Conservation (phyloP, 495 filamentous ascomycete genomes). For the Aspergillus olivimuriae region DNA sequence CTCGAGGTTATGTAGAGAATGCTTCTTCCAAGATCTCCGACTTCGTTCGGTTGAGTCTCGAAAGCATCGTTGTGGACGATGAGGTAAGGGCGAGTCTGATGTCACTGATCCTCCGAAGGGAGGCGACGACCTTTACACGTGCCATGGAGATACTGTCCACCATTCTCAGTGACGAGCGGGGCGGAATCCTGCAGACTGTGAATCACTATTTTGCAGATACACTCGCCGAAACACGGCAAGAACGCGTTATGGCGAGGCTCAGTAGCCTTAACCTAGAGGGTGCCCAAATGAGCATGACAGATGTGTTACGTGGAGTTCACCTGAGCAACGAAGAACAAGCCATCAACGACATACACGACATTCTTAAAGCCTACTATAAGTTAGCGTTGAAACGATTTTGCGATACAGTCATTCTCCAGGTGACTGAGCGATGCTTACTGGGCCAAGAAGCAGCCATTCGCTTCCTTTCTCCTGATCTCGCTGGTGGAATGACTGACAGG, state of each 20-base stretch:
- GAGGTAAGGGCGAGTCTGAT: conserved; percentile 2
- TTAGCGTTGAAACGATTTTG: conserved; percentile 25
- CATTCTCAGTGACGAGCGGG: conserved; percentile 28
- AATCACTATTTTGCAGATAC: conserved; percentile 30
- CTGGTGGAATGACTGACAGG: conserved; percentile 21
- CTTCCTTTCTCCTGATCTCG: conserved; percentile 13
- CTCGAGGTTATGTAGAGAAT: conserved; percentile 15
- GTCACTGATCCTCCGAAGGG: not conserved
- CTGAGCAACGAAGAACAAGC: conserved; percentile 27
- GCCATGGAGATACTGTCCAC: not conserved
- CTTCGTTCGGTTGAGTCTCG: conserved; percentile 3
- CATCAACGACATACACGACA: conserved; percentile 34
- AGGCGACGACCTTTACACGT: not conserved
- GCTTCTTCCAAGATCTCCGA: conserved; percentile 3
- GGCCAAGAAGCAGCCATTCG: not conserved
- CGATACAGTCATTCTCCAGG: conserved; percentile 21
- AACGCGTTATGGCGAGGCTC: conserved; percentile 9
- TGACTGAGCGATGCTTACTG: conserved; percentile 1
- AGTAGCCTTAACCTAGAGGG: not conserved
- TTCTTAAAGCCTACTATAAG: conserved; percentile 34
- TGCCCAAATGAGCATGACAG: not conserved
- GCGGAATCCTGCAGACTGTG: conserved; percentile 28
- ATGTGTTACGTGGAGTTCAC: not conserved
- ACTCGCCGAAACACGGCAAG: conserved; percentile 18
- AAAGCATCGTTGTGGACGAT: conserved; percentile 4